Percentiles rank a stretch among this genome's conserved stretches.
Conservation (phyloP, 179 eudicot genomes). For the Spergularia azorica region DNA sequence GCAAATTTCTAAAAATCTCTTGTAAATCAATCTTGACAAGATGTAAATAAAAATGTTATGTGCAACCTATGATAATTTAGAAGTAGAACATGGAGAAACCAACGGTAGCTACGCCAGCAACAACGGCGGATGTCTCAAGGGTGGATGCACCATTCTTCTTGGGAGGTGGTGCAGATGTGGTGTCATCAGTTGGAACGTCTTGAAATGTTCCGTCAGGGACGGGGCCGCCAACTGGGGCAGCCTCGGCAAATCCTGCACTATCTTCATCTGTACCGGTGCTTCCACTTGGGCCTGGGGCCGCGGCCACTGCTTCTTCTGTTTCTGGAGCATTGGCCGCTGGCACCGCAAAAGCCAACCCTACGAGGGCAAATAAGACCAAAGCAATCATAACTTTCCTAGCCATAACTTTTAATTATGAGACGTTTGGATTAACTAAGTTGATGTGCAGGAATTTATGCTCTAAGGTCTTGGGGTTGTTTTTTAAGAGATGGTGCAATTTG, state of each 20-base stretch:
- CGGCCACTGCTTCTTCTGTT: neutral
- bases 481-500: constrained; percentile 1
- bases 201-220: constrained; percentile 26
- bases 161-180: constrained; percentile 15
- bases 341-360: constrained; percentile 36
- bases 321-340: neutral
- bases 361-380: constrained; percentile 40
- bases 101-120: constrained; percentile 24
- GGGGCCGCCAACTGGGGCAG: constrained; percentile 45
- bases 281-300: constrained; percentile 16
- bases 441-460: constrained; percentile 1
- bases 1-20: neutral
- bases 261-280: constrained; percentile 23
- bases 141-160: constrained; percentile 26
- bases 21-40: neutral
- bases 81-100: constrained; percentile 30
- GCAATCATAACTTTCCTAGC: constrained; percentile 41
- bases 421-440: neutral
- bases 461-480: neutral
- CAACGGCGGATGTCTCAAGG: constrained; percentile 24
- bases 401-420: constrained; percentile 31
- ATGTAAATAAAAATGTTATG: neutral
- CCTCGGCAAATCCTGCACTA: constrained; percentile 24
- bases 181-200: neutral
- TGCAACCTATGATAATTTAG: constrained; percentile 2